Evolutionary conservation across 2,329 filamentous ascomycete species (phyloP).

Genomic region (Botrytis cinerea): DNA sequence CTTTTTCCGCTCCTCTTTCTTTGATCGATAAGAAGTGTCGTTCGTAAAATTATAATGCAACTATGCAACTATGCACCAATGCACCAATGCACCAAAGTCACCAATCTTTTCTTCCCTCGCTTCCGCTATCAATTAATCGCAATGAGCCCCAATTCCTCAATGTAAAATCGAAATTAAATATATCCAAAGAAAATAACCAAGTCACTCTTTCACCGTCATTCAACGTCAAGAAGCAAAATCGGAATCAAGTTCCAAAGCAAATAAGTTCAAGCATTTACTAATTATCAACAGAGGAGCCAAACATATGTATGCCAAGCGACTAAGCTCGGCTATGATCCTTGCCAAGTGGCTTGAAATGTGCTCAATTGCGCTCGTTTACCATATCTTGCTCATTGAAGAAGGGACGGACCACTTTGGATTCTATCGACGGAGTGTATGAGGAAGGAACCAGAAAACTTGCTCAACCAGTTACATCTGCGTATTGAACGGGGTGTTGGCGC

Average conservation of each 20-base stretch:
- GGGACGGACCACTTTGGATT: neutral
- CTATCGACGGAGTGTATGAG: neutral
- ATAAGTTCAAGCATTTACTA: neutral
- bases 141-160: neutral
- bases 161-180: neutral
- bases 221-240: neutral
- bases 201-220: neutral
- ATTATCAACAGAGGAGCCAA: neutral
- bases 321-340: constrained; percentile 2
- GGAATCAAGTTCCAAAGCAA: neutral
- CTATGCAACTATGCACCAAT: neutral
- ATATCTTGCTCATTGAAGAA: neutral
- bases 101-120: neutral
- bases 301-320: constrained; percentile 11
- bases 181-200: neutral
- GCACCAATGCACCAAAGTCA: neutral
- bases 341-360: constrained; percentile 26
- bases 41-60: constrained; percentile 11
- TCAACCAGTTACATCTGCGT: neutral
- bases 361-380: constrained; percentile 25
- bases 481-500: neutral
- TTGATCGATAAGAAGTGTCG: neutral
- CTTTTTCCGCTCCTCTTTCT: neutral
- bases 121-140: neutral
- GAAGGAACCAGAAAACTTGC: constrained; percentile 2